Evolutionary conservation across 139 green algal species (phyloP).

Genomic region (Klebsormidium nitens): DNA sequence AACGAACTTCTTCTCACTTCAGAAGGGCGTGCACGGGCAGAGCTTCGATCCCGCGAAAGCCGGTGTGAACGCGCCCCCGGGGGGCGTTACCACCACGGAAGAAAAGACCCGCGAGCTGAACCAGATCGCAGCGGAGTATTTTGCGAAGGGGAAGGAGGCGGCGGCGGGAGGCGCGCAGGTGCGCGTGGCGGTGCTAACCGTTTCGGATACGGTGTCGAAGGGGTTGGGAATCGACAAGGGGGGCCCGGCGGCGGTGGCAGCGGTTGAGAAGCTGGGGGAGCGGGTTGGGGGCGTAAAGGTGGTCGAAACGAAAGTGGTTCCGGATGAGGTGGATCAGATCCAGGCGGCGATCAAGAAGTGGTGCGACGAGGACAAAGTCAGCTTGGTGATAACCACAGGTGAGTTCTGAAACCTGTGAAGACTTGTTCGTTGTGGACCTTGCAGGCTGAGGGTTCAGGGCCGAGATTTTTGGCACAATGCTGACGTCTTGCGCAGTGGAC

Average conservation of each 20-base stretch:
- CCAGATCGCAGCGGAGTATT: too few species aligned
- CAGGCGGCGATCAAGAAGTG: constrained; percentile 10
- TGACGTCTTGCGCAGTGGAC: too few species aligned
- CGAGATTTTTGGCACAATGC: too few species aligned
- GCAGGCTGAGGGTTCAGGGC: background rate
- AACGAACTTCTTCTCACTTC: too few species aligned
- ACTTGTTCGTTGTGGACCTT: background rate
- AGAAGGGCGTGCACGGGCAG: too few species aligned
- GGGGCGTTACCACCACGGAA: too few species aligned
- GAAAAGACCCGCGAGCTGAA: background rate
- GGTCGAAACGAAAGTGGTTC: constrained; percentile 27
- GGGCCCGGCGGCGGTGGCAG: constrained; percentile 15
- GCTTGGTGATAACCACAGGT: background rate
- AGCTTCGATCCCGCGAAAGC: too few species aligned
- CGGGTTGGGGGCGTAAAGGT: constrained; percentile 19
- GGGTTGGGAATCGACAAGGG: constrained; percentile 20
- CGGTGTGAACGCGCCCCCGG: too few species aligned
- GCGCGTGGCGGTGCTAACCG: constrained; percentile 32
- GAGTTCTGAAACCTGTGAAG: background rate
- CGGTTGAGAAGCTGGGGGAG: constrained; percentile 8
- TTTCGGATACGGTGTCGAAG: constrained; percentile 36
- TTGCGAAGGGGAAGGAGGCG: background rate
- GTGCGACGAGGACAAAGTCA: background rate
- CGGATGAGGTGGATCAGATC: constrained; percentile 29
- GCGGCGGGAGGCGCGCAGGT: constrained; percentile 4